Conservation (phyloP, 2,329 filamentous ascomycete species). For the Colletotrichum eleusines region DNA sequence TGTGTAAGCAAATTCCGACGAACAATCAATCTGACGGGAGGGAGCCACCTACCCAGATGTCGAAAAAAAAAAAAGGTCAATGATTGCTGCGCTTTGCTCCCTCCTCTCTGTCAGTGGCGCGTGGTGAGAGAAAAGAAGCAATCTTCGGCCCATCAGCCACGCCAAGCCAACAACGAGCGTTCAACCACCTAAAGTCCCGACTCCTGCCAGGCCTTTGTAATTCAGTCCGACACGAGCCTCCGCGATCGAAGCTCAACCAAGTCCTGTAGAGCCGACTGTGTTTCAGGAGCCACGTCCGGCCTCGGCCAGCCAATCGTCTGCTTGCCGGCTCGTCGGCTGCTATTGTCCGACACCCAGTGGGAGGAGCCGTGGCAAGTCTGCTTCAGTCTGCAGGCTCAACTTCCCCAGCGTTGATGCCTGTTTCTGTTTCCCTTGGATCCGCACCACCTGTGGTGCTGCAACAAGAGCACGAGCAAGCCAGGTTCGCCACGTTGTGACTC, state of each 20-base stretch:
- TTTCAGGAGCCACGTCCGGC: slow-evolving; percentile 5
- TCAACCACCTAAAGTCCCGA: not conserved
- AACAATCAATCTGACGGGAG: no score
- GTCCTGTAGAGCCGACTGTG: not conserved
- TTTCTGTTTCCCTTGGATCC: not conserved
- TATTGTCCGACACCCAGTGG: not conserved
- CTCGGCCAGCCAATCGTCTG: slow-evolving; percentile 5
- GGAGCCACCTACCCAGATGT: no score
- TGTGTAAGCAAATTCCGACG: not conserved
- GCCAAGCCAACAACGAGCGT: not conserved
- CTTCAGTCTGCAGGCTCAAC: no score
- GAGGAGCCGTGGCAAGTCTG: not conserved
- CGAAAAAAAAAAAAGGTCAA: no score
- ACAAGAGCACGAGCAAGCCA: not conserved
- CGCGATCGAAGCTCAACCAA: not conserved
- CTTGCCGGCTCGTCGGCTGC: slow-evolving; percentile 4
- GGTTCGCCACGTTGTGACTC: not conserved
- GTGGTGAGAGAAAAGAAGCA: no score
- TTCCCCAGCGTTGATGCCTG: not conserved
- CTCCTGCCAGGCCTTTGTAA: not conserved
- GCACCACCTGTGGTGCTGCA: not conserved
- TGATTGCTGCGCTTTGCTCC: no score
- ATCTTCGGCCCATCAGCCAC: not conserved
- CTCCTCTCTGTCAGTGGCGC: no score
- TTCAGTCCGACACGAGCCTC: not conserved